Base-by-base conservation (phyloP, 2,329 filamentous ascomycete species). In the Fusarium transvaalense region DNA sequence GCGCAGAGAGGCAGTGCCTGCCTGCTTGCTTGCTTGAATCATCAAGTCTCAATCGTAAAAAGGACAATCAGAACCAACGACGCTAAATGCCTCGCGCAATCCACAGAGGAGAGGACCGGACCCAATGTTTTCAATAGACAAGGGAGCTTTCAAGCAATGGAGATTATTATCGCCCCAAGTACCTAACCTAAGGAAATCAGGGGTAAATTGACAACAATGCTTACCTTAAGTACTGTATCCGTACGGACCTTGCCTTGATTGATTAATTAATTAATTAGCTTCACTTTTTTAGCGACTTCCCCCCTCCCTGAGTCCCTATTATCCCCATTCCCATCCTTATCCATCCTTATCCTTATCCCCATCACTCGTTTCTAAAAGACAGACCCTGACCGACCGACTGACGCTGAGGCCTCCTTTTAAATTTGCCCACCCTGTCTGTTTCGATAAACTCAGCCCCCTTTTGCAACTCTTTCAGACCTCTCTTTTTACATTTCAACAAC, bases 101-200 rank as follows among this genome's bases (percentile, higher is more conserved):
- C 47, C 54, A 68, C 64, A 50, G 60, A 37, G 64, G n/a, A n/a
- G n/a, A n/a, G n/a, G n/a, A n/a, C n/a, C n/a, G n/a, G 66, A 25
- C 52, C 66, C 66, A 63, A 69, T 69, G 66, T 68, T 69, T 62
- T 68, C 66, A 68, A 66, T 66, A 55, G 65, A 68, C 58, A 61
- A 61, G 54, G 37, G 48, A 46, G 37, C 55, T 39, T 39, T 25
- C 47, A 38, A 19, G 47, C 23, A 31, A 29, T 47, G 48, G 38
- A 47, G 42, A 63, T 63, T 63, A 63, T 63, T 39, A 45, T 21
- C 21, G 19, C 34, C 34, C 38, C 21, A 61, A 21, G 58, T 61
- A 45, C 58, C 58, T 37, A 41, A 46, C 43, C 64, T 37, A 37
- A 29, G 51, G 35, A 41, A 52, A 45, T 67, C 59, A 69, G 66